Conservation (phyloP, 306 rosid genomes). For the Mimosa bimucronata region DNA sequence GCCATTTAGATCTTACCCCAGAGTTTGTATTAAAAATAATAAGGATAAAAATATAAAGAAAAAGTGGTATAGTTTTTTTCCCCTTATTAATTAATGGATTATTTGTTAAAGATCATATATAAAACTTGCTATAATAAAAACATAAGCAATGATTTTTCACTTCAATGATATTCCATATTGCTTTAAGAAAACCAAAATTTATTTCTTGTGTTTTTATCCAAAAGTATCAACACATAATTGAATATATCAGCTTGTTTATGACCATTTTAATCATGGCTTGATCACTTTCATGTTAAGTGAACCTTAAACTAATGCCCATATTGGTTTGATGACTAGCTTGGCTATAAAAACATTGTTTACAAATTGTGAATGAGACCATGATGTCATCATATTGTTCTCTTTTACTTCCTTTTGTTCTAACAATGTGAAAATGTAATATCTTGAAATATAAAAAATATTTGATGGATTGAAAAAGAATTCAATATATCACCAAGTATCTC, state of each 20-base stretch:
- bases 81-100: neutral
- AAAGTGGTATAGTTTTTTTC: neutral
- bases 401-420: conserved; percentile 4
- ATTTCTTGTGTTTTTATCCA: neutral
- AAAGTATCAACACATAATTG: neutral
- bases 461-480: conserved; percentile 16
- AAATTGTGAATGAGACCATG: conserved; percentile 13
- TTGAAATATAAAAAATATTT: no score
- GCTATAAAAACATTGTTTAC: neutral
- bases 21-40: neutral
- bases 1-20: neutral
- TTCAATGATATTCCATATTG: no score
- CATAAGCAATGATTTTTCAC: neutral
- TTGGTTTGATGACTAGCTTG: neutral
- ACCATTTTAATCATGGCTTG: neutral
- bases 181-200: neutral
- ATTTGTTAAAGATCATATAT: neutral
- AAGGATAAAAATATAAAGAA: neutral
- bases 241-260: neutral
- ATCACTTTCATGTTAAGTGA: neutral
- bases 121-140: neutral
- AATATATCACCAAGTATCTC: conserved; percentile 19
- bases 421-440: neutral
- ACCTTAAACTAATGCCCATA: neutral
- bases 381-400: conserved; percentile 4